These are phyloP conservation scores for Claviceps purpurea DNA, from an alignment of 2,329 filamentous ascomycete species.

Conservation along the genomic window DNA sequence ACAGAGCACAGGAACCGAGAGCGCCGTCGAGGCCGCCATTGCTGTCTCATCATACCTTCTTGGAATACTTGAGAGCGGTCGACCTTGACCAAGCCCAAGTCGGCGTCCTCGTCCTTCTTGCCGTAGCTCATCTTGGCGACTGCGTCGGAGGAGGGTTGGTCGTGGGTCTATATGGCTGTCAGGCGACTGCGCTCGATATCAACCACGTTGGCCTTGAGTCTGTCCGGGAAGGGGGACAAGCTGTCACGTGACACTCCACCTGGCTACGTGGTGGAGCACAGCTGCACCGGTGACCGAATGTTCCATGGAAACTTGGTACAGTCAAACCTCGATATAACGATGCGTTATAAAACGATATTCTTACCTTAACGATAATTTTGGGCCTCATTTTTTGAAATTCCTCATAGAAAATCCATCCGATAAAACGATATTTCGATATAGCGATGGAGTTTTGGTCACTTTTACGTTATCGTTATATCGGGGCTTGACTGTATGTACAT, in stretches of 20 bases:
- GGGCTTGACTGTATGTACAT: too few relatives aligned
- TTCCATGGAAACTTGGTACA: too few relatives aligned
- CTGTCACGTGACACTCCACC: slow-evolving; percentile 21
- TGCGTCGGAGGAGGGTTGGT: slow-evolving; percentile 18
- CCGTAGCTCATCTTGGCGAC: slow-evolving; percentile 74
- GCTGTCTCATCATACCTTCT: slow-evolving; percentile 55
- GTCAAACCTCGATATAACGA: too few relatives aligned
- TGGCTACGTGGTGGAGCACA: not conserved
- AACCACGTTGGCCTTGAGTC: slow-evolving; percentile 25
- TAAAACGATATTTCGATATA: too few relatives aligned
- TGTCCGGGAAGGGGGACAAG: slow-evolving; percentile 18
- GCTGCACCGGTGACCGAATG: too few relatives aligned
- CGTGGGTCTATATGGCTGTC: slow-evolving; percentile 20
- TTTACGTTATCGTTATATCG: too few relatives aligned
- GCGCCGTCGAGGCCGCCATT: not conserved
- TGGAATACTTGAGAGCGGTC: slow-evolving; percentile 97
- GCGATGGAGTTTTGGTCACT: too few relatives aligned
- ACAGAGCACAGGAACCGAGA: not conserved
- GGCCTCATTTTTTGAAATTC: too few relatives aligned
- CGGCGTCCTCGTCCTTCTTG: slow-evolving; percentile 98
- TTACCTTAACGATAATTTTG: too few relatives aligned
- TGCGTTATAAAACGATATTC: too few relatives aligned
- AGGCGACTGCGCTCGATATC: slow-evolving; percentile 18
- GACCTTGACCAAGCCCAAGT: slow-evolving; percentile 86
- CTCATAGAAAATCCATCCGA: too few relatives aligned